Conservation (phyloP, 225 moss, liverwort and hornwort genomes). For the Pseudisothecium myosuroides region DNA sequence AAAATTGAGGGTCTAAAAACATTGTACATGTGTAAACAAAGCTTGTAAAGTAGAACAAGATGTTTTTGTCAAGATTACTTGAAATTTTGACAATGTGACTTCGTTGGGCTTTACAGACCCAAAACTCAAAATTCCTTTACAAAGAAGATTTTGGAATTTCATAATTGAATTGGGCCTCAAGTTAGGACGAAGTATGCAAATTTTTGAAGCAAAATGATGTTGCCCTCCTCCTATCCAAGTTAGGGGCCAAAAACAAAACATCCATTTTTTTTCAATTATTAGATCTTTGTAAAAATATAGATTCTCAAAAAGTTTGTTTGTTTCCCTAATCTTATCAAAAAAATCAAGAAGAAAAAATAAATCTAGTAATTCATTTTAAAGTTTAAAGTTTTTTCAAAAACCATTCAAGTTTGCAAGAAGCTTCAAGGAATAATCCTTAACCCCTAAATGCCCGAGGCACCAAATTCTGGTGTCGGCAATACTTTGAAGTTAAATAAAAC, state of each 20-base stretch:
- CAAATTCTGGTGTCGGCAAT: no score
- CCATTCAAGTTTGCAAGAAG: background rate
- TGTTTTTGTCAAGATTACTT: background rate
- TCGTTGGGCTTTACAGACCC: fast-evolving
- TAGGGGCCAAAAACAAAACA: no score
- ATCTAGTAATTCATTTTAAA: background rate
- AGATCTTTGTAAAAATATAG: background rate
- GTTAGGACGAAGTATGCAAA: background rate
- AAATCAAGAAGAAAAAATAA: background rate
- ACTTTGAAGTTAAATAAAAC: no score
- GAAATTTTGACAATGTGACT: background rate
- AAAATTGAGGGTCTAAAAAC: no score
- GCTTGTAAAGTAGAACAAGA: background rate
- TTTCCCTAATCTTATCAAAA: background rate
- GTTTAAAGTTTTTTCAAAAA: background rate
- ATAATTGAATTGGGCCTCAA: background rate
- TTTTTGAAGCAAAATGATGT: background rate
- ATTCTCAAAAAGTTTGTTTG: fast-evolving
- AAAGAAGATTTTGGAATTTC: background rate
- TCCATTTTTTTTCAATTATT: fast-evolving
- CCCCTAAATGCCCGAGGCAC: no score
- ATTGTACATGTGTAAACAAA: background rate
- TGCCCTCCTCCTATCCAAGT: fast-evolving
- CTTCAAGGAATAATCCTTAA: fast-evolving
- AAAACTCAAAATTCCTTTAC: background rate